Conservation (phyloP, 2,329 filamentous ascomycete genomes). For the Pseudocercospora cruenta region DNA sequence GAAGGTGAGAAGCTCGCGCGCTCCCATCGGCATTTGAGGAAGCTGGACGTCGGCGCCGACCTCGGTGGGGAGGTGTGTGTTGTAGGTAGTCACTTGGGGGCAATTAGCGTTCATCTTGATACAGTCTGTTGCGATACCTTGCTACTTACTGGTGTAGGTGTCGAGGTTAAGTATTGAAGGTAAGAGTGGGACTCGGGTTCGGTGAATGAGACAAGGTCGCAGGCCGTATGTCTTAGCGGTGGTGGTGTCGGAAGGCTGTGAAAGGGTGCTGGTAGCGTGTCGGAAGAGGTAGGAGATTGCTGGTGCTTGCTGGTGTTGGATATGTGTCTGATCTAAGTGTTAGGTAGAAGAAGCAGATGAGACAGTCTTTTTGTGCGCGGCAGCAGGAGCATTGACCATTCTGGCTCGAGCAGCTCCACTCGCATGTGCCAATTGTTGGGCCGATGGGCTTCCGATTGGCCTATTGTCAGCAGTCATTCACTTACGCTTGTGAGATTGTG, state of each 20-base stretch:
- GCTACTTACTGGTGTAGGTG: not conserved
- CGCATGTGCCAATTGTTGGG: not conserved
- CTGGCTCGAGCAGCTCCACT: not conserved
- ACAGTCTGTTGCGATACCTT: not conserved
- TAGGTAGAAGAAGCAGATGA: not conserved
- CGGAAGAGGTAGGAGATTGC: not conserved
- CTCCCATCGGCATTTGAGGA: constrained; percentile 10
- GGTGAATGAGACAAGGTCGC: not conserved
- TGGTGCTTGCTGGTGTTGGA: not conserved
- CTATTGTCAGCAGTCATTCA: not conserved
- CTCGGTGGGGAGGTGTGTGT: not conserved
- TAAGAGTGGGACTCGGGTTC: not conserved
- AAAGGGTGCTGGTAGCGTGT: not conserved
- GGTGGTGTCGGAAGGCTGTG: not conserved
- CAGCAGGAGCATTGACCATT: not conserved
- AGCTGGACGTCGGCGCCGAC: not conserved
- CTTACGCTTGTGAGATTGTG: not conserved
- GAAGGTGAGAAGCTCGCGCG: constrained; percentile 6
- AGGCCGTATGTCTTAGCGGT: not conserved
- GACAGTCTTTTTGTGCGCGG: not conserved
- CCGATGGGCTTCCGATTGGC: not conserved
- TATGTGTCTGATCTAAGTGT: not conserved
- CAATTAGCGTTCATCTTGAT: not conserved
- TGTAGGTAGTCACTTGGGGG: not conserved
- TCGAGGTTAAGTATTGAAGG: not conserved